These are phyloP conservation scores for Trichophyton equinum DNA, from an alignment of 2,329 filamentous ascomycete species.

Conservation along the genomic window DNA sequence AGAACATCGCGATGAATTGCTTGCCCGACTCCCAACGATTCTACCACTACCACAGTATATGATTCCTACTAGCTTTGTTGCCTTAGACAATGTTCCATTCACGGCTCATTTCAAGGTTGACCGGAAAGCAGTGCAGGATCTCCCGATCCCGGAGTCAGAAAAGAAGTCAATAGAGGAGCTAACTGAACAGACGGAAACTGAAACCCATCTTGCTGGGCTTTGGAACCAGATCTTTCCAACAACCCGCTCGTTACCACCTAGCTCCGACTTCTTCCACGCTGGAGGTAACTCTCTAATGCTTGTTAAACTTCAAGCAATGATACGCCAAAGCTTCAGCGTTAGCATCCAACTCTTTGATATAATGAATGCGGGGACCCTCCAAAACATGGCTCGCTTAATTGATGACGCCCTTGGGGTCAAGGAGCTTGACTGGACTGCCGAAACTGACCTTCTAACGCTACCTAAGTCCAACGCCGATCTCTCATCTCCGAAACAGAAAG, in stretches of 20 bases:
- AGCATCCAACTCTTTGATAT: slow-evolving; percentile 27
- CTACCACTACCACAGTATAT: slow-evolving; percentile 12
- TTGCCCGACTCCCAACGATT: background rate
- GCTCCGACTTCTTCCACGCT: slow-evolving; percentile 16
- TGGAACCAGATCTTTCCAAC: slow-evolving; percentile 6
- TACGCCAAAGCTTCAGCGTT: slow-evolving; percentile 24
- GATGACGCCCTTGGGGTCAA: background rate
- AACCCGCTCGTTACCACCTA: background rate
- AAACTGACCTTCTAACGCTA: background rate
- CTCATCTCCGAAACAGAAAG: background rate
- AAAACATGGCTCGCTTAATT: background rate
- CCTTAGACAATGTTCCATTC: slow-evolving; percentile 6
- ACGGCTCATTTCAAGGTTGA: slow-evolving; percentile 10
- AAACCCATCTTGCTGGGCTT: background rate
- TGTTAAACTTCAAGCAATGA: slow-evolving; percentile 23
- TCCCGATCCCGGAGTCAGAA: slow-evolving; percentile 7
- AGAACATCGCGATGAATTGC: background rate
- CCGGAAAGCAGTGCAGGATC: background rate
- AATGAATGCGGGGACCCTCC: slow-evolving; percentile 28
- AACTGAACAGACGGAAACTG: background rate
- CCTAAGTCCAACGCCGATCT: background rate
- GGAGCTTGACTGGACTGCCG: background rate
- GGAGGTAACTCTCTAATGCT: slow-evolving; percentile 22
- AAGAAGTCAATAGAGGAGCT: background rate
- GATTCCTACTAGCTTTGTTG: slow-evolving; percentile 7